Base-by-base conservation (phyloP, 352 stramenopile species). In the Globisporangium parvum region DNA sequence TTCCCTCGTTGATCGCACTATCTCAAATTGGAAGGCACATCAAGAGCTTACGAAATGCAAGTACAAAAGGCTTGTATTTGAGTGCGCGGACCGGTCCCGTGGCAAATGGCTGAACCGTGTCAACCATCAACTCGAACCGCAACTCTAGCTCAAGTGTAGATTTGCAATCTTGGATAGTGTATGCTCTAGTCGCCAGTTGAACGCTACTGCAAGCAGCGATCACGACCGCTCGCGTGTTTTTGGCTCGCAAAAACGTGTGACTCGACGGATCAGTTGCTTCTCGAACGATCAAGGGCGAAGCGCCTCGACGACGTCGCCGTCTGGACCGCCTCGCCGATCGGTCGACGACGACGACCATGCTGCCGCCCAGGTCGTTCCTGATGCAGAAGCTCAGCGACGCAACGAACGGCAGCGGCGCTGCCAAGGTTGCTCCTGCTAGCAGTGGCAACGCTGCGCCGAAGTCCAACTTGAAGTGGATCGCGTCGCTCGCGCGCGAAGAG, bases 381-480 rank as follows among this genome's bases (percentile, higher is more conserved):
- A 59, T 89, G 77, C 67, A 87, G 63, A 85, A 85, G 64, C 57
- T 75, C 50, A 74, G 68, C 53, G 77, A 71, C 45, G 62, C 67
- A 20, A 71, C 63, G 21, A 59, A 63, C 21, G 49, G 53, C 42
- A 48, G 52, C 6, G 55, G 63, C 20, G 58, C 42, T 15, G 10
- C 50, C 41, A 15, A 46, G 37, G 1, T 41, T 41, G 12, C n/a
- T 37, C 48, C 57, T 24, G 14, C 26, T 9, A 26, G 58, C 44
- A 50, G 60, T 18, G 40, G 31, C 31, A 37, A 45, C 20, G 35
- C 40, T 14, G 10, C 57, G 21, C 20, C 66, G 20, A 44, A 48
- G 57, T 84, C 76, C 21, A 88, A 82, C 35, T 44, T 87, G 47
- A 67, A 67, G 47, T 90, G 81, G 80, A 81, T 94, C 57, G 51